A percentile compares a stretch with the other conserved stretches of the same genome.
Evolutionary conservation across 345 rosid species (phyloP).

Genomic region (Dovyalis caffra): DNA sequence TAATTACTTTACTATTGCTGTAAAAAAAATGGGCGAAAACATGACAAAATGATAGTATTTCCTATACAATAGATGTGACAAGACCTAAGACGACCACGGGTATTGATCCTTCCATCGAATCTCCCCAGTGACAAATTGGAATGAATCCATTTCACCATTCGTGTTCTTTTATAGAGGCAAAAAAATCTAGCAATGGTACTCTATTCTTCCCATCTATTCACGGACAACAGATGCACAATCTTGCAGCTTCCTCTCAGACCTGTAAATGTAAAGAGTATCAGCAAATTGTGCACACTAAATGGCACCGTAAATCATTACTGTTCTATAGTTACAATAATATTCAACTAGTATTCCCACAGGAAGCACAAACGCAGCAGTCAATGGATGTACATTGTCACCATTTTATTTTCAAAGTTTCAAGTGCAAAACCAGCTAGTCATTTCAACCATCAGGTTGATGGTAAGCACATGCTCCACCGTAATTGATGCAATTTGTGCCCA

Average conservation of each 20-base stretch:
- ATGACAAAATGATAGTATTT: conserved; percentile 3
- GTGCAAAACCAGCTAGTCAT: too few species aligned
- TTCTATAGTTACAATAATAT: not conserved
- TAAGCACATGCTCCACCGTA: not conserved
- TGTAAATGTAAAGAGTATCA: conserved; percentile 4
- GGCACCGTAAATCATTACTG: not conserved
- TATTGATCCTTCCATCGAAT: not conserved
- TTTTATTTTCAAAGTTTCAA: not conserved
- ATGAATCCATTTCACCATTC: not conserved
- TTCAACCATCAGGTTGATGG: not conserved
- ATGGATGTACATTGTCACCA: not conserved
- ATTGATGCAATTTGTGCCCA: not conserved
- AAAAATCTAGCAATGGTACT: not conserved
- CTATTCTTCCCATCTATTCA: not conserved
- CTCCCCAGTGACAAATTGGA: not conserved
- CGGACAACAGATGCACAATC: not conserved
- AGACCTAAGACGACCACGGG: not conserved
- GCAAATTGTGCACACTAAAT: not conserved
- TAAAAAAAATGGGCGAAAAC: not conserved
- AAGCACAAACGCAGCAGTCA: not conserved
- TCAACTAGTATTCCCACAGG: not conserved
- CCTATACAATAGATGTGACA: conserved; percentile 13
- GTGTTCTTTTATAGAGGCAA: not conserved
- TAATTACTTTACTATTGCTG: not conserved
- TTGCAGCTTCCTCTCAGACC: conserved; percentile 11